Conservation (phyloP, 306 rosid genomes). For the Castanea mollissima region DNA sequence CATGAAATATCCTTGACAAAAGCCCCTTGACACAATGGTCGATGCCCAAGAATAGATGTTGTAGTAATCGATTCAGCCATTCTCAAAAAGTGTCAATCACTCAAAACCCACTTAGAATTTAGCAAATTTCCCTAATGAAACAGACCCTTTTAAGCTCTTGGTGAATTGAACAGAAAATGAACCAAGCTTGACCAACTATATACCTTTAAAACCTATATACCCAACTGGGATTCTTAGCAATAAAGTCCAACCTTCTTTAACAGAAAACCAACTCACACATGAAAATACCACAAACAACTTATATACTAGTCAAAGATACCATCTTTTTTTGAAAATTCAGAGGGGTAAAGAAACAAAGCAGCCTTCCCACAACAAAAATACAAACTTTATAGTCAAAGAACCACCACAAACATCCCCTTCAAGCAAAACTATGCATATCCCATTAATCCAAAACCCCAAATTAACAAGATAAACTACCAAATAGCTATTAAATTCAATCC, state of each 20-base stretch:
- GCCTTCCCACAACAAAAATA: constrained; percentile 10
- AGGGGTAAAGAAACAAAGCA: constrained; percentile 12
- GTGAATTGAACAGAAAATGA: not conserved
- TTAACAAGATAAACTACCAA: not conserved
- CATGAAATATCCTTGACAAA: constrained; percentile 38
- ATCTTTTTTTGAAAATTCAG: not conserved
- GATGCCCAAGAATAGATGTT: constrained; percentile 66
- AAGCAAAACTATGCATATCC: constrained; percentile 31
- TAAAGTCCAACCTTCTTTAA: constrained; percentile 11
- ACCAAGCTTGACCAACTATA: not conserved
- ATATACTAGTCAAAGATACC: constrained; percentile 1
- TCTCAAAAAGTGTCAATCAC: not conserved
- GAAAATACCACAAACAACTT: not conserved
- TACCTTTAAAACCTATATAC: not conserved
- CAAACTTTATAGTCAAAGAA: constrained; percentile 19
- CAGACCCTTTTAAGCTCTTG: constrained; percentile 19
- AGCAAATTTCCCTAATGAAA: constrained; percentile 1
- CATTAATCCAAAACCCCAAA: constrained; percentile 20
- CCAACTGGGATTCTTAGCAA: constrained; percentile 7
- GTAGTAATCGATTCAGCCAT: constrained; percentile 92
- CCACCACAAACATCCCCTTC: constrained; percentile 25
- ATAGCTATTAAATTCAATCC: constrained; percentile 12
- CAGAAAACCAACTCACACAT: not conserved
- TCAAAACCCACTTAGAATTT: constrained; percentile 26
- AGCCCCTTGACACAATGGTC: constrained; percentile 56